Base-by-base conservation (phyloP, 345 rosid species). In the Populus pruinosa region DNA sequence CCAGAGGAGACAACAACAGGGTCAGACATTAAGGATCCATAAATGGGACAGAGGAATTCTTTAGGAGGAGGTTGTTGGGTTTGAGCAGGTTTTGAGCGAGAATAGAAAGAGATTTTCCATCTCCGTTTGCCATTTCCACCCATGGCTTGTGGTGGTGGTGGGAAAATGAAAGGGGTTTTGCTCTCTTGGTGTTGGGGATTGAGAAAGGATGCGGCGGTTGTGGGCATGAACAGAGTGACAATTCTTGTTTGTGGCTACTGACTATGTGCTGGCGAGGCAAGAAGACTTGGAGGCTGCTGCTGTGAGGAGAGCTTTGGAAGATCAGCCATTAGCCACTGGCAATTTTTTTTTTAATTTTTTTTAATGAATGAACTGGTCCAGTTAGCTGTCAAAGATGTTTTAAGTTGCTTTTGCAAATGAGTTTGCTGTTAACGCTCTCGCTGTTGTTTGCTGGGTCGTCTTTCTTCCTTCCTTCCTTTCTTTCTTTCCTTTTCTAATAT, bases 101-200 rank as follows among this genome's bases (percentile, higher is more conserved):
- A 86, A 71, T 67, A 41, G 77, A 92, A 90, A 39, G 89, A 90
- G 74, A 92, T 76, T 55, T 76, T 85, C 98, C 98, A 94, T 69
- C 88, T 80, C 71, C 80, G 87, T 73, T 80, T 87, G 33, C 92
- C 93, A 70, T 80, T 90, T 14, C 88, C 90, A 65, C 93, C 92
- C 96, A 91, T 91, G 44, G 70, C 31, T 68, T 17, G 33, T 63
- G 67, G 16, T 0, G 25, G 0, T 8, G 6, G 23, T 7, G 4
- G 12, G 23, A 33, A 33, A 33, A 33, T 33, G 36, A 0, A 33
- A 33, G 36, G 36, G 36, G 36, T 33, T 33, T 33, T 33, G 36
- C 36, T 33, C 36, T 33, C 36, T 33, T 33, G 36, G 36, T 33
- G 36, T 4, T 33, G 5, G 36, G 36, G 4, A 2, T 8, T 2